Conservation (phyloP, 805 yeast species). For the Torulaspora maleeae region DNA sequence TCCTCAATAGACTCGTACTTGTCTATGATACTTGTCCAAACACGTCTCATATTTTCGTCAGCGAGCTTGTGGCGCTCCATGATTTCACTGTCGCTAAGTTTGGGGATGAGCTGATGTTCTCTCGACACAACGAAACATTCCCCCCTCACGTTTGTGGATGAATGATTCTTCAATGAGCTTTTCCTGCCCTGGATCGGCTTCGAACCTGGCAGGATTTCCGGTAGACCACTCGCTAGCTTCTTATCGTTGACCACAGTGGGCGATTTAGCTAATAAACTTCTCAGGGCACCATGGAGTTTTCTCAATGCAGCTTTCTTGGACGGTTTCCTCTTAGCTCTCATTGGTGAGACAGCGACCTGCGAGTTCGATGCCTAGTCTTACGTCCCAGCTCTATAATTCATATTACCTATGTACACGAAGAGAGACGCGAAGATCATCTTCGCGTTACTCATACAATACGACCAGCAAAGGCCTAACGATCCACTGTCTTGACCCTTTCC, state of each 20-base stretch:
- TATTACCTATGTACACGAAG: neutral
- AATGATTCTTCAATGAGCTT: neutral
- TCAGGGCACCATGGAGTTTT: slow-evolving; percentile 23
- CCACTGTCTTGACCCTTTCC: slow-evolving; percentile 39
- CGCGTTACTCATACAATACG: slow-evolving; percentile 3
- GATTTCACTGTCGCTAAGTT: slow-evolving; percentile 33
- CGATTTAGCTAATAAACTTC: slow-evolving; percentile 18
- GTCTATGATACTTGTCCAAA: slow-evolving; percentile 51
- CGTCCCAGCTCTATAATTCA: no score
- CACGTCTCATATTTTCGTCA: slow-evolving; percentile 34
- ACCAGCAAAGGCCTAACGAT: slow-evolving; percentile 10
- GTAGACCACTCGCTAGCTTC: slow-evolving; percentile 1
- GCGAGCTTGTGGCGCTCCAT: slow-evolving; percentile 34
- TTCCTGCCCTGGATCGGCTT: neutral
- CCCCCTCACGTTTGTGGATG: neutral
- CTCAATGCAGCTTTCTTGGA: slow-evolving; percentile 14
- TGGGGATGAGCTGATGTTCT: slow-evolving; percentile 32
- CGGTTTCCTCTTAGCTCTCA: slow-evolving; percentile 14
- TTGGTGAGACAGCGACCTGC: neutral
- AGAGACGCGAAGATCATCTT: neutral
- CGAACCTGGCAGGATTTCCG: slow-evolving; percentile 7
- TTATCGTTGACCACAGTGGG: neutral
- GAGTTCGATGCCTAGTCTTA: no score
- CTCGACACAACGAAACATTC: slow-evolving; percentile 29
- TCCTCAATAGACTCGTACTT: slow-evolving; percentile 49